phyloP scores from a whole-genome alignment of 2,329 filamentous ascomycete species.

The Penicillium sp. region DNA sequence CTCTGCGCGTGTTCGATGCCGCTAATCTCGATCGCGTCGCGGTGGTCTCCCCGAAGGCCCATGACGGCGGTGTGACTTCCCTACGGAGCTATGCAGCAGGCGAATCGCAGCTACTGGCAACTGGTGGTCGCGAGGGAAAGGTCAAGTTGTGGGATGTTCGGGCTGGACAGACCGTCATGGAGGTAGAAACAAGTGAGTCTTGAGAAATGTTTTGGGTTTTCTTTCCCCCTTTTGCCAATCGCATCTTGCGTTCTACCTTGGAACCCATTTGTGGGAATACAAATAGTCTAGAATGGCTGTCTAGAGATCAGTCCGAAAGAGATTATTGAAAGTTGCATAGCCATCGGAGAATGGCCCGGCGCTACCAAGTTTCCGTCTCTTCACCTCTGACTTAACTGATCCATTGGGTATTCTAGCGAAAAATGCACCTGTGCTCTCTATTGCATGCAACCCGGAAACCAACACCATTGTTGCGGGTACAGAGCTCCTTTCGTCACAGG shows the following conservation, averaged over 20 bases:
- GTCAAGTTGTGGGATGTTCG: constrained; percentile 46
- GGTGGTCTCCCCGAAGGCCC: constrained; percentile 29
- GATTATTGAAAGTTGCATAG: too few relatives aligned
- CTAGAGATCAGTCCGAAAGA: too few relatives aligned
- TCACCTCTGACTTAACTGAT: constrained; percentile 15
- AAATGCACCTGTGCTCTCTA: constrained; percentile 53
- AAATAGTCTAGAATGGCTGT: too few relatives aligned
- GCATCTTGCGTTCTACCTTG: neutral
- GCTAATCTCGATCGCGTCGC: constrained; percentile 33
- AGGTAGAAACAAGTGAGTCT: constrained; percentile 38
- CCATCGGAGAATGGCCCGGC: neutral
- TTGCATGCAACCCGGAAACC: constrained; percentile 49
- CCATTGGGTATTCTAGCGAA: constrained; percentile 39
- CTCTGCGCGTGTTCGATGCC: constrained; percentile 43
- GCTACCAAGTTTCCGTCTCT: neutral
- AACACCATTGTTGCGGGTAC: constrained; percentile 57
- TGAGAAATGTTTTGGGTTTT: neutral
- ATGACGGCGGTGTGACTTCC: constrained; percentile 41
- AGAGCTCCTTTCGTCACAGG: constrained; percentile 50
- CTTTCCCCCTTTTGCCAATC: neutral
- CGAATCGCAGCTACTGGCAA: constrained; percentile 32
- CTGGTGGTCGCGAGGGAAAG: constrained; percentile 43
- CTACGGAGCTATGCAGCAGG: constrained; percentile 31
- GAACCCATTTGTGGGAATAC: neutral
- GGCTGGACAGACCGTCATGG: constrained; percentile 30